Evolutionary conservation across 805 yeast genomes (phyloP).

Genomic region (Candida wancherniae): DNA sequence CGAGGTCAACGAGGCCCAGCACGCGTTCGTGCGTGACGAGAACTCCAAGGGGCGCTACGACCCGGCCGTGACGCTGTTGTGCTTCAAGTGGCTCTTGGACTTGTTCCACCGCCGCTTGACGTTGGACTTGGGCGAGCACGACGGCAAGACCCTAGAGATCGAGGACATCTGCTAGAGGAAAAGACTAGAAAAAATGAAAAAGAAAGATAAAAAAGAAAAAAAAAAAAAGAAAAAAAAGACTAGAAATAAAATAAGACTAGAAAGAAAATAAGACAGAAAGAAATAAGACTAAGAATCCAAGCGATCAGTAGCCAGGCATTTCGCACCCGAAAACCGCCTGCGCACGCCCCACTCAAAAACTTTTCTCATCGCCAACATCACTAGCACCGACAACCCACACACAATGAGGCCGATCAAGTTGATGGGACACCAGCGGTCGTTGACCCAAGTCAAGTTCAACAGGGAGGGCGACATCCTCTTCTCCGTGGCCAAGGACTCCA

Average conservation of each 20-base stretch:
- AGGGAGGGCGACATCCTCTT: conserved; percentile 91
- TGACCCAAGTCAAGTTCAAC: conserved; percentile 94
- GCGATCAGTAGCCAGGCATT: background rate
- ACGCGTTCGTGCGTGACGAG: conserved; percentile 79
- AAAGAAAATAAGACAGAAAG: background rate
- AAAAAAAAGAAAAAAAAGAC: background rate
- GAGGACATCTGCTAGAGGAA: conserved; percentile 57
- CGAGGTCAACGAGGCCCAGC: conserved; percentile 77
- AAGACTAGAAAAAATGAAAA: background rate
- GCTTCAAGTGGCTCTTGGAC: conserved; percentile 65
- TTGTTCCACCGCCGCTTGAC: conserved; percentile 65
- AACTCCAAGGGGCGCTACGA: conserved; percentile 76
- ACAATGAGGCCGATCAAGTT: conserved; percentile 51
- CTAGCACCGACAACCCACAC: conserved; percentile 1
- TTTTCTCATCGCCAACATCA: conserved; percentile 2
- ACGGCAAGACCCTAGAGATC: conserved; percentile 43
- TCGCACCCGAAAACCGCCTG: conserved; percentile 1
- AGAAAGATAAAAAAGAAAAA: background rate
- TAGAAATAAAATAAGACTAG: background rate
- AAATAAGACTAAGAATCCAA: background rate
- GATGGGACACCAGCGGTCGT: conserved; percentile 96
- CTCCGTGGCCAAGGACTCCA: conserved; percentile 86
- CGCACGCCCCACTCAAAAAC: conserved; percentile 5
- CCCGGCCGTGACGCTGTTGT: conserved; percentile 65
- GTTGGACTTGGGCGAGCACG: conserved; percentile 62